Base-by-base conservation (phyloP, 179 eudicot genomes). In the Heliamphora pulchella region DNA sequence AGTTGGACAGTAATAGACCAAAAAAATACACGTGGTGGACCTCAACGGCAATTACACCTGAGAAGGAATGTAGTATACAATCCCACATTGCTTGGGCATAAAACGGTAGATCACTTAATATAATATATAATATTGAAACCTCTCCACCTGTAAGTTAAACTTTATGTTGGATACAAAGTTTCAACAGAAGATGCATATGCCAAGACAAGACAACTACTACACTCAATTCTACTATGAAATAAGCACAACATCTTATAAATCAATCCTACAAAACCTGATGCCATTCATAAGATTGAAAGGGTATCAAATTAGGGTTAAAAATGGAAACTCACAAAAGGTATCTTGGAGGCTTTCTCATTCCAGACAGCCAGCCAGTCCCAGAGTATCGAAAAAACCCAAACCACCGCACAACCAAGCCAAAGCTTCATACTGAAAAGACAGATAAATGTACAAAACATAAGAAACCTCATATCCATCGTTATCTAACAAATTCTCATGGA, bases 401-500 rank as follows among this genome's bases (percentile, higher is more conserved):
- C 98, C 99, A 61, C 99, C 98, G 78, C 92, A 90, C 83, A 89
- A 65, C 98, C 98, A 96, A 73, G 85, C 99, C 87, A 94, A 83
- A 79, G 99, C 99, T 83, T 96, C 99, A 79, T 96, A 94, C 98
- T 96, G 81, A 14, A 46, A 47, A 48, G 41, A 18, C 5, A 71
- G 3, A 47, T 11, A n/a, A 71, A 67, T 81, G 80, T 7, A 57
- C n/a, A 13, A 31, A 41, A 46, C 50, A 79, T 20, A 55, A 0
- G 41, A 48, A n/a, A 71, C 41, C 20, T 9, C 69, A 65, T 2
- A 61, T 9, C 18, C 44, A 13, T 43, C 55, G 22, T 6, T 15
- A n/a, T 68, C 51, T 1, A 10, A 44, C 53, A 77, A 81, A 67
- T 22, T 74, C 64, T 55, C 47, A 64, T n/a, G n/a, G 39, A n/a